Percentiles rank a stretch among this genome's conserved stretches.
These are phyloP conservation scores for Aspergillus pseudoterreus DNA, from an alignment of 2,329 filamentous ascomycete species.

Conservation along the genomic window DNA sequence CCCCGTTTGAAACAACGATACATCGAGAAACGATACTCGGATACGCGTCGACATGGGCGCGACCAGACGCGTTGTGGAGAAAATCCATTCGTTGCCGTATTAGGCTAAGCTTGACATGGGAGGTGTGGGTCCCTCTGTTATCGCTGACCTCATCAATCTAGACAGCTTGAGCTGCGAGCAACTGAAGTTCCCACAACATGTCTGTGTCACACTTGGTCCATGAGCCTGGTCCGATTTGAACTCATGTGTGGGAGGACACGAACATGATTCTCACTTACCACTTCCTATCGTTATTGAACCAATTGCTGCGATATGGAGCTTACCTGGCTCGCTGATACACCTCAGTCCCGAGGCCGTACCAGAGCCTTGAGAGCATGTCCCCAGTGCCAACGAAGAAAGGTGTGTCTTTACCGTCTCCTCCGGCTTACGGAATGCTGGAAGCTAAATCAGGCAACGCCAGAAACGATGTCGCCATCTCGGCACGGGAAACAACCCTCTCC, in stretches of 20 bases:
- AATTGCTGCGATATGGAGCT: conserved; percentile 26
- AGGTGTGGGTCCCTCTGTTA: too few species aligned
- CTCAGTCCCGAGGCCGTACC: conserved; percentile 29
- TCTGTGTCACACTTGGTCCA: too few species aligned
- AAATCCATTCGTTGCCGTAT: neutral
- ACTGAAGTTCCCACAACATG: too few species aligned
- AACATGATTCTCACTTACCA: too few species aligned
- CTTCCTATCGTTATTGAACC: neutral
- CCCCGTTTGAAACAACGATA: neutral
- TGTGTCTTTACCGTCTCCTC: conserved; percentile 6
- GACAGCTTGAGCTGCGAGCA: too few species aligned
- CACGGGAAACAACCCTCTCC: conserved; percentile 1
- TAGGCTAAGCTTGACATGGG: too few species aligned
- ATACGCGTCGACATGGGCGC: neutral
- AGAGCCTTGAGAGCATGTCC: conserved; percentile 30
- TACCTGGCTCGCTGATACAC: conserved; percentile 33
- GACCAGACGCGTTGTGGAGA: conserved; percentile 4
- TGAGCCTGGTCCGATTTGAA: too few species aligned
- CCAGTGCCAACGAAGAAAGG: conserved; percentile 32
- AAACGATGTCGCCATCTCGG: conserved; percentile 32
- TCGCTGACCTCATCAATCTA: too few species aligned
- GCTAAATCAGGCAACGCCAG: conserved; percentile 12
- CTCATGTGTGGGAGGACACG: too few species aligned
- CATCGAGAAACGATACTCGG: neutral
- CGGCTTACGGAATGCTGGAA: neutral